Conservation (phyloP, 805 yeast genomes). For the Saturnispora halmiae region DNA sequence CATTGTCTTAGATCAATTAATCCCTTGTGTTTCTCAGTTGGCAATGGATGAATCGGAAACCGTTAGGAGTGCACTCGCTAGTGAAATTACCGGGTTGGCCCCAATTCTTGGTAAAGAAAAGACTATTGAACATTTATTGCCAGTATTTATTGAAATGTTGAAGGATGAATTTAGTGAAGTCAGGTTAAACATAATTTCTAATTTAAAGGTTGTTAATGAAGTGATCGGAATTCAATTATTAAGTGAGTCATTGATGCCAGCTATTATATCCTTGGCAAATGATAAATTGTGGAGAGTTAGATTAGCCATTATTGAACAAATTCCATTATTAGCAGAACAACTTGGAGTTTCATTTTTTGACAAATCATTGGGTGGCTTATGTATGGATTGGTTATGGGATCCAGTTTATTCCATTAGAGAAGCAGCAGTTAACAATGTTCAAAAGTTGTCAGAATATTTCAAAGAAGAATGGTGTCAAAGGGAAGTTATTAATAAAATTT, state of each 20-base stretch:
- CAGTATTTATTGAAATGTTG: slow-evolving; percentile 84
- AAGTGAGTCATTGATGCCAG: slow-evolving; percentile 84
- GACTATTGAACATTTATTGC: slow-evolving; percentile 74
- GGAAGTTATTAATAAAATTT: slow-evolving; percentile 71
- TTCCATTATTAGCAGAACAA: slow-evolving; percentile 89
- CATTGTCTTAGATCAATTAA: slow-evolving; percentile 54
- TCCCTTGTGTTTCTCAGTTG: slow-evolving; percentile 76
- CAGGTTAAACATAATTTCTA: slow-evolving; percentile 85
- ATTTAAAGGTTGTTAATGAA: slow-evolving; percentile 84
- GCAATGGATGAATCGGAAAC: slow-evolving; percentile 88
- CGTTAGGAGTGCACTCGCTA: slow-evolving; percentile 88
- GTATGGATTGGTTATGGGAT: slow-evolving; percentile 98
- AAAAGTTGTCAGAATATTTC: slow-evolving; percentile 72
- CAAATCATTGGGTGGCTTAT: slow-evolving; percentile 79
- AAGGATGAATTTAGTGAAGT: slow-evolving; percentile 97
- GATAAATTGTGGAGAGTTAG: slow-evolving; percentile 98
- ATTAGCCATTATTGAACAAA: slow-evolving; percentile 91
- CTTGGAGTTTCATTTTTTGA: slow-evolving; percentile 90
- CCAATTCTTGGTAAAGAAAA: slow-evolving; percentile 77
- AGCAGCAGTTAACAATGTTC: slow-evolving; percentile 84
- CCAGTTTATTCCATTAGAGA: slow-evolving; percentile 92
- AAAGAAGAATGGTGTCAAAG: slow-evolving; percentile 90
- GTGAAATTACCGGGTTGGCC: slow-evolving; percentile 77
- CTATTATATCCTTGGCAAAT: slow-evolving; percentile 90
- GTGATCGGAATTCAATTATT: slow-evolving; percentile 86